Evolutionary conservation across 1,139 yeast genomes (phyloP).

Genomic region (Meyerozyma carpophila): DNA sequence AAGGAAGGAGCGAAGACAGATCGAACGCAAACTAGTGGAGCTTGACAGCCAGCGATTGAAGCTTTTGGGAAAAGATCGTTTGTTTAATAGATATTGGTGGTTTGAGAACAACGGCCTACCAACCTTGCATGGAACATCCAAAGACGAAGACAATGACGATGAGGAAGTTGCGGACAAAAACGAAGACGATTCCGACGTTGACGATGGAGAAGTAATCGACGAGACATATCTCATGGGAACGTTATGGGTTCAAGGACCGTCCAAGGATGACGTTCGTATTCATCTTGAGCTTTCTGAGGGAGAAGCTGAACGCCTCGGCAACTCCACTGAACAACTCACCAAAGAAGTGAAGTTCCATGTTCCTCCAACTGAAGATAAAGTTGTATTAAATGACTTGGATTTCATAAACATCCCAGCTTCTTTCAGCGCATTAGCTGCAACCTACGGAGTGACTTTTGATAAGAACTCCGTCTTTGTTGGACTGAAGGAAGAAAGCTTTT

Average conservation of each 20-base stretch:
- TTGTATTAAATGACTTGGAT: conserved; percentile 13
- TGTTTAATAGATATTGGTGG: conserved; percentile 92
- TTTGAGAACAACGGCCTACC: conserved; percentile 83
- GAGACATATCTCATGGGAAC: conserved; percentile 81
- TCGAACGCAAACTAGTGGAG: conserved; percentile 57
- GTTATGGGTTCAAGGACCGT: conserved; percentile 93
- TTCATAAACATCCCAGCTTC: not conserved
- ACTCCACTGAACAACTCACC: conserved; percentile 16
- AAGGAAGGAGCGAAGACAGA: conserved; percentile 40
- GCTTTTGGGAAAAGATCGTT: conserved; percentile 76
- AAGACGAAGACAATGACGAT: conserved; percentile 33
- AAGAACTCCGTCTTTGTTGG: not conserved
- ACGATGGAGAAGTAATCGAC: conserved; percentile 35
- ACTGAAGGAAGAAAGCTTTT: conserved; percentile 13
- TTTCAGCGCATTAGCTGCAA: not conserved
- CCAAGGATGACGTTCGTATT: conserved; percentile 50
- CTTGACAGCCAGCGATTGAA: conserved; percentile 75
- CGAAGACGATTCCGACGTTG: conserved; percentile 27
- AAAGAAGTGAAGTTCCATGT: conserved; percentile 12
- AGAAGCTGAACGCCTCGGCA: conserved; percentile 7
- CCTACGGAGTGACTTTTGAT: not conserved
- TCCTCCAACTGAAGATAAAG: conserved; percentile 5
- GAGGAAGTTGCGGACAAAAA: conserved; percentile 27
- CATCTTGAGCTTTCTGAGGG: conserved; percentile 21
- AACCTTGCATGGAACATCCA: conserved; percentile 40